Evolutionary conservation across 371 early-diverging fungal species (phyloP), one percentile per base, ranked within the genome.

Genomic region (Mortierella sp.): DNA sequence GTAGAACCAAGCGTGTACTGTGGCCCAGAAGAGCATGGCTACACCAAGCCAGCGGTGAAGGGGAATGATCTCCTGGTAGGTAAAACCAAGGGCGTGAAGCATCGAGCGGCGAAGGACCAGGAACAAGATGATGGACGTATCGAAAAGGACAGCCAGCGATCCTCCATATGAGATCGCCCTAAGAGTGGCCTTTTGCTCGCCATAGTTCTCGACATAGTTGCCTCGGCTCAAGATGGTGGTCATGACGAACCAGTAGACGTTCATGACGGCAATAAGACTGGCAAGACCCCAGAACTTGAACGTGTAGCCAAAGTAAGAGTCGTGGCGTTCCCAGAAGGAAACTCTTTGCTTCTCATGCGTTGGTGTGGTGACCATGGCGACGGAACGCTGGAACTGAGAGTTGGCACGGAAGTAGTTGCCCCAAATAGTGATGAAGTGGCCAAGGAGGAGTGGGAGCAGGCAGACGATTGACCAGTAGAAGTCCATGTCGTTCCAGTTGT

Each of bases 31-130:
- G 8, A 68, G 58, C 54, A 76, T 76, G 17, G 65, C 57, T 9
- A 68, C 76, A 29, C 76, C 76, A 24, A 76, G 57, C 76, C 76
- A 76, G 40, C 76, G 63, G 46, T 76, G 76, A 9, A 76, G 45
- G 4, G 76, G 76, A 24, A 71, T 51, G 37, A 67, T 59, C 31
- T 73, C 74, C 1, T 57, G 40, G 37, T 72, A 72, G 16, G 73
- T 72, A 21, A 66, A 66, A 0, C 73, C 73, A 12, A 72, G 27
- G 24, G 73, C 65, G 50, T 72, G 73, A 16, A 72, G 40, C 67
- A 72, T 66, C 6, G 73, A 72, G 10, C 73, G 67, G 24, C 73
- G 61, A 12, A 72, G 46, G 51, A 72, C 67, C 49, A 72, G 31
- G 63, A 72, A 72, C 24, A 72, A 50, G 40, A 72, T 72, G 58